Base-by-base conservation (phyloP, 2,329 filamentous ascomycete species). In the Corynespora cassiicola region DNA sequence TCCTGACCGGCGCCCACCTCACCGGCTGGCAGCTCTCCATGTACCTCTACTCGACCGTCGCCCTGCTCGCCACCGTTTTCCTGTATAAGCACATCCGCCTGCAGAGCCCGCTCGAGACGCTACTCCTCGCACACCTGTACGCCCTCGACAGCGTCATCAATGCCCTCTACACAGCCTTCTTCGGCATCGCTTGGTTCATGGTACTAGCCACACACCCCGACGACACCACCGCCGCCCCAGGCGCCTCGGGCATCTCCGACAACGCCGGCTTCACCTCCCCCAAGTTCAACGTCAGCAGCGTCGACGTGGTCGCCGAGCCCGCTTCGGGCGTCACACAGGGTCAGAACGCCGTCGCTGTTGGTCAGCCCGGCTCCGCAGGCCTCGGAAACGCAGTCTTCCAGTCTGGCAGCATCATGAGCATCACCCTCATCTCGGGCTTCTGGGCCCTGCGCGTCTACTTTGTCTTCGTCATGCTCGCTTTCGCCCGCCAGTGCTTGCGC, bases 171-270 rank as follows among this genome's bases (percentile, higher is more conserved):
- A 96, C 91, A 0, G 78, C 82, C 29, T 80, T 86, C 7, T 96
- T 96, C 63, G 89, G 87, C 25, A 74, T 90, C 38, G 83, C 85
- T 32, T 96, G 91, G 91, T 96, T 95, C 70, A 75, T 92, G 43
- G 80, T 86, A n/a, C 75, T 88, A 30, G 82, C 77, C 22, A 75
- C 79, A 44, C 75, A 81, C 57, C 72, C 80, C 8, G 47, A 42
- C 18, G 72, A 76, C 37, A 47, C 47, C 10, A 53, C 50, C 21
- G 37, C 52, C 29, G 54, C 60, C 15, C 65, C 68, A 7, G 67
- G 69, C 9, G 72, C 77, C 3, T 71, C 73, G 8, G 81, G 82
- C 12, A 84, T 87, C 46, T 78, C 77, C 15, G 75, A 83, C 35
- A 82, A 79, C 2, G 77, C 83, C 10, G 84, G 84, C 20, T 86